Base-by-base conservation (phyloP, 352 stramenopile genomes). In the Globisporangium heterothallicum region DNA sequence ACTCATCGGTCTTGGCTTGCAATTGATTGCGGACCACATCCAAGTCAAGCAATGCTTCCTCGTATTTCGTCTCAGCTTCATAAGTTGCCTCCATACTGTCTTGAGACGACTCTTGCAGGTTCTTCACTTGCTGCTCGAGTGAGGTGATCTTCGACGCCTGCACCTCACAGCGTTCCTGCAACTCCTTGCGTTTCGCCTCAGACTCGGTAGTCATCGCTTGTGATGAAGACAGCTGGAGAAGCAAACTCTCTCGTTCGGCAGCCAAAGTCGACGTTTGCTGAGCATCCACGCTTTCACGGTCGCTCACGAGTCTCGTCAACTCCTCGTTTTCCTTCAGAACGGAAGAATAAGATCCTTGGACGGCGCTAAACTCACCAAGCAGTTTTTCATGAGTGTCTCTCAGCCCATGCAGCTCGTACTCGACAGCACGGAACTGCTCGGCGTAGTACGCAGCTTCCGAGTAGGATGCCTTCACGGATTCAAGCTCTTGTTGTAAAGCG, bases 101-200 rank as follows among this genome's bases (percentile, higher is more conserved):
- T 46, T 86, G 59, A 12, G 62, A 66, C 46, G 78, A 74, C 30
- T 78, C 75, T 35, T 86, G 74, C n/a, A 89, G 56, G 42, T 88
- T 84, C 49, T 72, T 66, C 40, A 88, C 53, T 53, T 86, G 73
- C 22, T 77, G 64, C 53, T 84, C 67, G 5, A 89, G 50, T 10
- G 62, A 64, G 19, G 44, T 36, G 16, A 49, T 42, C 4, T 54
- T 26, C n/a, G 60, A 56, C 43, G 70, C 76, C 18, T 78, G 67
- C 27, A 32, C 51, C 14, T 49, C 53, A 18, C 12, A 32, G 32
- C 53, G 45, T 8, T 44, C 21, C 4, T 58, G 19, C 45, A 60
- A 47, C 12, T 60, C 53, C 5, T 36, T 22, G 13, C 57, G 36
- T 26, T 49, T 40, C 8, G 40, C 6, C 53, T 55, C 53, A 4